phyloP scores from a whole-genome alignment of 2,329 filamentous ascomycete species.

The Ophiostoma novo-ulmi region DNA sequence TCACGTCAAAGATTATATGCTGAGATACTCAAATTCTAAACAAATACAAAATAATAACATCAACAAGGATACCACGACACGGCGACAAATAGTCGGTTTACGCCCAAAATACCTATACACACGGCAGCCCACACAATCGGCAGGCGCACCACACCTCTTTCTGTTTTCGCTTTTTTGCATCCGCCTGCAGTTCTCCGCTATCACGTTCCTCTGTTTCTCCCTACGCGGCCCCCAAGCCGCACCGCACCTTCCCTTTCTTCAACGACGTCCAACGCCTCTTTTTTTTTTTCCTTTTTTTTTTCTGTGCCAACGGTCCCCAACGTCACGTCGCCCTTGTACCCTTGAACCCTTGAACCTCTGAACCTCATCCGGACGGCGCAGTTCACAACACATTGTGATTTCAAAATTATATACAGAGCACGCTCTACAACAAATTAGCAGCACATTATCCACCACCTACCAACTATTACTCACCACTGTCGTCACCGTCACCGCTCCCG shows the following conservation, averaged over 20 bases:
- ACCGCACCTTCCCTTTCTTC: neutral
- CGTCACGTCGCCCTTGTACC: neutral
- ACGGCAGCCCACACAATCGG: slow-evolving; percentile 7
- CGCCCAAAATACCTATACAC: neutral
- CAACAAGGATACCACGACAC: neutral
- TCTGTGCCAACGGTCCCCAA: neutral
- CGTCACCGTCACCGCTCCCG: slow-evolving; percentile 2
- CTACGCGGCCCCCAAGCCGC: neutral
- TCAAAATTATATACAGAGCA: too few relatives aligned
- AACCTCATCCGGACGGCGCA: too few relatives aligned
- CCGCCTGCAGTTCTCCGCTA: slow-evolving; percentile 7
- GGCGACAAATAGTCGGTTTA: neutral
- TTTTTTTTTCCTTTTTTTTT: neutral
- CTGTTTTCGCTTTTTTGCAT: slow-evolving; percentile 9
- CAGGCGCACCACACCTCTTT: slow-evolving; percentile 10
- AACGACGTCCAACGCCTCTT: slow-evolving; percentile 2
- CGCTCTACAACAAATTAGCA: too few relatives aligned
- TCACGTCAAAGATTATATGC: neutral
- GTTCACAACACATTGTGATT: neutral
- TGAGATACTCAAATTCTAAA: neutral
- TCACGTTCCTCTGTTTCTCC: slow-evolving; percentile 6
- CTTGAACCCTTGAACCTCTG: neutral
- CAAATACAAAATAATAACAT: neutral
- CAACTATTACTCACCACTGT: too few relatives aligned
- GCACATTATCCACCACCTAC: too few relatives aligned